A percentile compares a stretch with the other conserved stretches of the same genome.
Conservation (phyloP, 2,329 filamentous ascomycete species). For the Emmonsiellopsis sp. region DNA sequence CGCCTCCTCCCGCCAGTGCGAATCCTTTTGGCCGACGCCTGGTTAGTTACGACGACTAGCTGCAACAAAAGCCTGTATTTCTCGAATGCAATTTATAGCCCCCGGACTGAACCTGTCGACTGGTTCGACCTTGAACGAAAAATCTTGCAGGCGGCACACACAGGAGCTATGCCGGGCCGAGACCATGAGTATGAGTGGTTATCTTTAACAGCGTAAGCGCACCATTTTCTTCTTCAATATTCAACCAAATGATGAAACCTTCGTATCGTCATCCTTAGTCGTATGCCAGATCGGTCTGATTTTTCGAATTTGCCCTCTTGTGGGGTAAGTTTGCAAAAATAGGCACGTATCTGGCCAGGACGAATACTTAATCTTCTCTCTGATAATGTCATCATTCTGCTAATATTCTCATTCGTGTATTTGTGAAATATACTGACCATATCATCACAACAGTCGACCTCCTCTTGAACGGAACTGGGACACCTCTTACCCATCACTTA, state of each 20-base stretch:
- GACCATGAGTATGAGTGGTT: no score
- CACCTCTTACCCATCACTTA: no score
- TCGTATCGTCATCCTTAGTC: conserved; percentile 97
- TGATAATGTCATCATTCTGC: conserved; percentile 1
- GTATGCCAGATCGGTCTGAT: conserved; percentile 44
- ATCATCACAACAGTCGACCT: neutral
- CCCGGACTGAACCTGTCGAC: neutral
- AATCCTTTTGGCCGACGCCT: conserved; percentile 1
- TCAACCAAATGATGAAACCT: conserved; percentile 64
- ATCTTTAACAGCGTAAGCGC: no score
- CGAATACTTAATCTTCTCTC: conserved; percentile 13
- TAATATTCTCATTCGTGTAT: neutral
- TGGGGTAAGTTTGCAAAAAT: neutral
- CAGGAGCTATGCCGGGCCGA: no score
- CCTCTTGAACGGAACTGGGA: no score
- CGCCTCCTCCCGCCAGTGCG: neutral
- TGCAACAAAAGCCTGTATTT: neutral
- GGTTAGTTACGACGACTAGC: neutral
- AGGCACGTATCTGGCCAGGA: conserved; percentile 4
- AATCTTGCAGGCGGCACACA: no score
- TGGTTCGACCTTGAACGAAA: no score
- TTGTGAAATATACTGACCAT: neutral
- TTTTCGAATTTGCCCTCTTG: neutral
- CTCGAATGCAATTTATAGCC: neutral
- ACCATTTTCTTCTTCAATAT: conserved; percentile 5